Percentiles rank a stretch among this genome's conserved stretches.
These are phyloP conservation scores for Gypsophila paniculata DNA, from an alignment of 179 eudicot genomes.

Conservation along the genomic window DNA sequence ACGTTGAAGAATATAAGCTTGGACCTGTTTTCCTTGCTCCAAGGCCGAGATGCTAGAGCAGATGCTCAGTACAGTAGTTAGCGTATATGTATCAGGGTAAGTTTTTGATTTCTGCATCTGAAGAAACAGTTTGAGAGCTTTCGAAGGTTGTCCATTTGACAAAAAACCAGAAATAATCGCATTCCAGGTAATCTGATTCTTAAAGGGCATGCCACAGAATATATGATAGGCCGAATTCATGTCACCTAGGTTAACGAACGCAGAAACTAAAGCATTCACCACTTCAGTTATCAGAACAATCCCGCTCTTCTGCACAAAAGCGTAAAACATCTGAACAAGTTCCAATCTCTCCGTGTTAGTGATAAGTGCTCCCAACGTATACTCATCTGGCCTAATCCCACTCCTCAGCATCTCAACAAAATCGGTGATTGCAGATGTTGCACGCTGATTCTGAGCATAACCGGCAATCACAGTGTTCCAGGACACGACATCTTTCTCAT, in stretches of 20 bases:
- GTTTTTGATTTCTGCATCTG: slow-evolving; percentile 32
- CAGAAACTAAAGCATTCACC: slow-evolving; percentile 62
- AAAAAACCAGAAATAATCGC: slow-evolving; percentile 59
- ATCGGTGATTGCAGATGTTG: slow-evolving; percentile 32
- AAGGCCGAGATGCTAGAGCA: slow-evolving; percentile 54
- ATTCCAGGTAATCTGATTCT: slow-evolving; percentile 72
- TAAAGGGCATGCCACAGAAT: slow-evolving; percentile 37
- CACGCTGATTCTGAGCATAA: slow-evolving; percentile 43
- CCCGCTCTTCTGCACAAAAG: slow-evolving; percentile 44
- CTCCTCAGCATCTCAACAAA: slow-evolving; percentile 54
- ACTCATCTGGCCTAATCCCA: slow-evolving; percentile 63
- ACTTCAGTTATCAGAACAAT: slow-evolving; percentile 49
- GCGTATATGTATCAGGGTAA: slow-evolving; percentile 48
- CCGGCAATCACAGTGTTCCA: slow-evolving; percentile 76
- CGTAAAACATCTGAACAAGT: slow-evolving; percentile 46
- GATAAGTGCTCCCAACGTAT: slow-evolving; percentile 64
- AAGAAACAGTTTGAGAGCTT: slow-evolving; percentile 51
- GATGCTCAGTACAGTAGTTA: slow-evolving; percentile 51
- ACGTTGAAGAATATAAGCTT: slow-evolving; percentile 53
- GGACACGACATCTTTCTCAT: slow-evolving; percentile 55
- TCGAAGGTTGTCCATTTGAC: slow-evolving; percentile 39
- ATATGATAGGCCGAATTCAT: slow-evolving; percentile 41
- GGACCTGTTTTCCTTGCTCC: slow-evolving; percentile 60
- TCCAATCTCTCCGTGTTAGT: slow-evolving; percentile 34
- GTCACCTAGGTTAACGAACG: slow-evolving; percentile 47